These are phyloP conservation scores for Silene latifolia DNA, from an alignment of 148 eudicot species.

Conservation along the genomic window DNA sequence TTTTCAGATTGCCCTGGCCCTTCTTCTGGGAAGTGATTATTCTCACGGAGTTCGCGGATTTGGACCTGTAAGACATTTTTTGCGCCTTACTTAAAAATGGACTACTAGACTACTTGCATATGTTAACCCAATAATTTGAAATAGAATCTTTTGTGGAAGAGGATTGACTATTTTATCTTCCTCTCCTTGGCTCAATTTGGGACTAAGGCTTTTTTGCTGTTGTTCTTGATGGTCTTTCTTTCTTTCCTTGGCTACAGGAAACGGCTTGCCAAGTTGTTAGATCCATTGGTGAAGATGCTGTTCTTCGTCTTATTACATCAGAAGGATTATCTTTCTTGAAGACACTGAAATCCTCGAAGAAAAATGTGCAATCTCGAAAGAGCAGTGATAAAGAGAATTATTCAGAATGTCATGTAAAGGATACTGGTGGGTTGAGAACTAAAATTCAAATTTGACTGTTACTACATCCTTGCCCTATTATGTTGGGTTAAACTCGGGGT, in stretches of 20 bases:
- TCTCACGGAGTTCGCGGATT: constrained; percentile 72
- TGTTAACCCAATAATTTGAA: neutral
- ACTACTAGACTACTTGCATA: neutral
- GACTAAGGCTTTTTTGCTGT: neutral
- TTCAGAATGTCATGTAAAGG: constrained; percentile 22
- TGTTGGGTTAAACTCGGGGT: neutral
- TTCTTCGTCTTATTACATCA: constrained; percentile 55
- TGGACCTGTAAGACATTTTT: constrained; percentile 57
- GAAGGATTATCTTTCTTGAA: constrained; percentile 59
- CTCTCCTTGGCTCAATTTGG: constrained; percentile 11
- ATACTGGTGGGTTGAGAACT: constrained; percentile 37
- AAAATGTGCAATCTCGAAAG: constrained; percentile 31
- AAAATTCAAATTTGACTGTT: neutral
- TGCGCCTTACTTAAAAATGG: constrained; percentile 6
- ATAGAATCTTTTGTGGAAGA: neutral
- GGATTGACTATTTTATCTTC: neutral
- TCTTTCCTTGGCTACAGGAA: constrained; percentile 42
- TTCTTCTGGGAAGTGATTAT: constrained; percentile 92
- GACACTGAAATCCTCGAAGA: constrained; percentile 52
- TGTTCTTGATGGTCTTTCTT: neutral
- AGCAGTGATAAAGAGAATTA: constrained; percentile 43
- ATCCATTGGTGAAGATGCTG: constrained; percentile 51
- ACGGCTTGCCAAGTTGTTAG: constrained; percentile 72
- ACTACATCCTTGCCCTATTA: neutral
- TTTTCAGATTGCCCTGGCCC: constrained; percentile 73